Evolutionary conservation across 441 rosid genomes (phyloP).

Genomic region (Brassica hybrid): DNA sequence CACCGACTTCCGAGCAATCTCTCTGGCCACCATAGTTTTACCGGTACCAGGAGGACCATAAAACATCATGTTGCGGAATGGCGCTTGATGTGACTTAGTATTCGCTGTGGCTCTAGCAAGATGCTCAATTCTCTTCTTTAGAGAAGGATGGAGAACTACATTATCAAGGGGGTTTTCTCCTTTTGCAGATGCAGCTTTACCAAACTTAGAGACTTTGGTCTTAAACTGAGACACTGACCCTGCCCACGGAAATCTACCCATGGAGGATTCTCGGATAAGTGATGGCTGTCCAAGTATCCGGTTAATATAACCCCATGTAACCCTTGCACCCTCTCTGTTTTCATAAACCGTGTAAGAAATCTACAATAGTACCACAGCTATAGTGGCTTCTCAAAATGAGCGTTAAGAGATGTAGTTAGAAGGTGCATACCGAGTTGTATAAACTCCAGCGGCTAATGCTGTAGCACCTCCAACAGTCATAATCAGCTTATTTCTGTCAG

Average conservation of each 20-base stretch:
- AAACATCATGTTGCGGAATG: conserved; percentile 94
- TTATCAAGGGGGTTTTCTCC: conserved; percentile 57
- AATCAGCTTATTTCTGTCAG: conserved; percentile 75
- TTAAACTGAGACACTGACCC: conserved; percentile 54
- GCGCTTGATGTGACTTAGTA: conserved; percentile 89
- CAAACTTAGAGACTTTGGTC: conserved; percentile 45
- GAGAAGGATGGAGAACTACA: conserved; percentile 84
- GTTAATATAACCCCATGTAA: conserved; percentile 88
- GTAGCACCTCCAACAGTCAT: conserved; percentile 95
- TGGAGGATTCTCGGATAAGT: conserved; percentile 88
- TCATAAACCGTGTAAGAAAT: conserved; percentile 18
- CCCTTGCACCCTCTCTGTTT: conserved; percentile 89
- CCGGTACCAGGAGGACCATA: conserved; percentile 97
- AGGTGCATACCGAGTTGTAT: conserved; percentile 73
- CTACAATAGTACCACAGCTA: background rate
- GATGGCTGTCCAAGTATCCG: conserved; percentile 96
- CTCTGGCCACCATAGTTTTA: conserved; percentile 92
- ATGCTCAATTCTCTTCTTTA: conserved; percentile 83
- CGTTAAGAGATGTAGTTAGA: background rate
- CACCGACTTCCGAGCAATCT: conserved; percentile 92
- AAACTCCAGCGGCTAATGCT: conserved; percentile 91
- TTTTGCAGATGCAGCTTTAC: conserved; percentile 45
- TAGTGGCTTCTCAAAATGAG: background rate
- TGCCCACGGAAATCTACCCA: conserved; percentile 73
- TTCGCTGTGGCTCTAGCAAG: conserved; percentile 91